A percentile compares a stretch with the other conserved stretches of the same genome.
These are phyloP conservation scores for Lablab purpureus DNA, from an alignment of 306 rosid genomes.

Conservation along the genomic window DNA sequence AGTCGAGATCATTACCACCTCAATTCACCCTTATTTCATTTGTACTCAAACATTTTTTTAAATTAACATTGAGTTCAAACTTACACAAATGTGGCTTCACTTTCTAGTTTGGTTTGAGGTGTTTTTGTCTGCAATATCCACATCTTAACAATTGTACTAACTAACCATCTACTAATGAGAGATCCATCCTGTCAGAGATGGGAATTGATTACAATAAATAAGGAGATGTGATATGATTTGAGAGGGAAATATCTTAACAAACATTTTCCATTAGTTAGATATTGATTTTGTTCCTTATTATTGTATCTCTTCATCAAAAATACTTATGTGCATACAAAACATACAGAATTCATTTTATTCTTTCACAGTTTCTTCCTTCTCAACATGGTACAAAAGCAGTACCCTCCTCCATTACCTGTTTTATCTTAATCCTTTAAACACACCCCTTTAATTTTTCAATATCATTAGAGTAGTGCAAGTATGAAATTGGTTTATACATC, in stretches of 20 bases:
- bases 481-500: background rate
- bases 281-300: too few relatives aligned
- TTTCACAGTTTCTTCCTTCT: too few relatives aligned
- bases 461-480: background rate
- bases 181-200: background rate
- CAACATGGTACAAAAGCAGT: too few relatives aligned
- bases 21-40: background rate
- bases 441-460: background rate
- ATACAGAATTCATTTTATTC: too few relatives aligned
- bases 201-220: too few relatives aligned
- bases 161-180: background rate
- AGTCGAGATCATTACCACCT: background rate
- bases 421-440: too few relatives aligned
- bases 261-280: too few relatives aligned
- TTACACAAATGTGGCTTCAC: background rate
- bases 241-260: too few relatives aligned
- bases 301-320: too few relatives aligned
- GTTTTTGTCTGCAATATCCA: constrained; percentile 7
- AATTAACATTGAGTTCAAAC: background rate
- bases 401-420: too few relatives aligned
- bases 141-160: background rate
- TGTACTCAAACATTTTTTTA: background rate
- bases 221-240: too few relatives aligned
- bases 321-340: too few relatives aligned
- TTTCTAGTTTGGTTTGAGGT: constrained; percentile 23